These are phyloP conservation scores for Penicillium canariense DNA, from an alignment of 495 filamentous ascomycete genomes.

Conservation along the genomic window DNA sequence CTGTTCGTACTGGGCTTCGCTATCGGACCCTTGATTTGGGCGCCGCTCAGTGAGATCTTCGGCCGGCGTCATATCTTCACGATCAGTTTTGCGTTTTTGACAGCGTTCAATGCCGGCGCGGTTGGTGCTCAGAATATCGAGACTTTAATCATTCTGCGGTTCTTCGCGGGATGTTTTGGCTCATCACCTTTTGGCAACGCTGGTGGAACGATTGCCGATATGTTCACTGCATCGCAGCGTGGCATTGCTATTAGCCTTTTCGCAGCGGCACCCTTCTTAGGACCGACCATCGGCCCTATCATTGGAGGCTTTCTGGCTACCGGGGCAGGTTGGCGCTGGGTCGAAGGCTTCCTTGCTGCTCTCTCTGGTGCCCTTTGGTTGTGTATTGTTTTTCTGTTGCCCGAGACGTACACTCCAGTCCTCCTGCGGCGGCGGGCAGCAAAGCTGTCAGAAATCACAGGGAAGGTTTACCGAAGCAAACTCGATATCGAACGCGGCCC, in stretches of 20 bases:
- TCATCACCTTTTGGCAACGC: slow-evolving; percentile 65
- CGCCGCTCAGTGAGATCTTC: slow-evolving; percentile 58
- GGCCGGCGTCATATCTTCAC: slow-evolving; percentile 70
- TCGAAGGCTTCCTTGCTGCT: slow-evolving; percentile 50
- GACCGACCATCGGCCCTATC: slow-evolving; percentile 40
- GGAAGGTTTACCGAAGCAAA: slow-evolving; percentile 48
- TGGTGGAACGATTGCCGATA: slow-evolving; percentile 69
- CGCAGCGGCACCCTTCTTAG: slow-evolving; percentile 60
- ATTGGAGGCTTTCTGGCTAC: slow-evolving; percentile 56
- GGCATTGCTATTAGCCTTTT: slow-evolving; percentile 61
- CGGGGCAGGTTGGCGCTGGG: slow-evolving; percentile 61
- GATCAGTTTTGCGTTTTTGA: slow-evolving; percentile 55
- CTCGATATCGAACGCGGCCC: slow-evolving; percentile 37
- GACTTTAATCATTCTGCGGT: slow-evolving; percentile 64
- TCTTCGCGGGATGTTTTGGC: slow-evolving; percentile 73
- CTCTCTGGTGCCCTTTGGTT: slow-evolving; percentile 51
- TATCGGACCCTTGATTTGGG: slow-evolving; percentile 53
- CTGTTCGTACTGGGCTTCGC: slow-evolving; percentile 55
- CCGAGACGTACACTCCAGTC: slow-evolving; percentile 57
- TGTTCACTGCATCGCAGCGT: slow-evolving; percentile 58
- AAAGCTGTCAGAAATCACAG: slow-evolving; percentile 48
- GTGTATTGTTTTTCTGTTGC: slow-evolving; percentile 42
- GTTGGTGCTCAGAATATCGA: slow-evolving; percentile 58
- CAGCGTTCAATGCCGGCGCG: slow-evolving; percentile 65
- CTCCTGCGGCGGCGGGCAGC: slow-evolving; percentile 48